Conservation (phyloP, 1,139 yeast genomes). For the Candida dubliniensis region DNA sequence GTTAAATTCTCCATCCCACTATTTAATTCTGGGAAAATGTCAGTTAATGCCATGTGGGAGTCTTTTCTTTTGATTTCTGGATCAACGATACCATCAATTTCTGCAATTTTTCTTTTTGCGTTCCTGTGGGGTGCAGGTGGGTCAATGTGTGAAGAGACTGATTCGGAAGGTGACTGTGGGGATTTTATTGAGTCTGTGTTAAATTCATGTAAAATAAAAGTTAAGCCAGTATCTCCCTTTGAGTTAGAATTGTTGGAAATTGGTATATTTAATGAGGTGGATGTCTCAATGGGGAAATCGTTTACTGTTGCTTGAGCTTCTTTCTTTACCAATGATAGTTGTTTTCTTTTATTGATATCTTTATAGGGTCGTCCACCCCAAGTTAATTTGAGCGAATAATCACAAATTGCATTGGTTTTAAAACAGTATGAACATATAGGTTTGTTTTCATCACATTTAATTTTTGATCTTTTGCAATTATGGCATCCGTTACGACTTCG, state of each 20-base stretch:
- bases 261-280: not conserved
- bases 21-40: slow-evolving; percentile 1
- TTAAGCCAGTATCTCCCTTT: not conserved
- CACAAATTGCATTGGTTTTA: slow-evolving; percentile 52
- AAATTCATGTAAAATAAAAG: slow-evolving; percentile 4
- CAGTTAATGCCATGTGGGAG: not conserved
- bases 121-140: slow-evolving; percentile 1
- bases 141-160: not conserved
- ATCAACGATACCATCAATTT: not conserved
- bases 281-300: not conserved
- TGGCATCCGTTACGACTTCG: slow-evolving; percentile 59
- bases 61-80: not conserved
- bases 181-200: slow-evolving; percentile 2
- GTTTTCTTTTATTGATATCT: slow-evolving; percentile 36
- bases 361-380: slow-evolving; percentile 80
- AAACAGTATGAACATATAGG: slow-evolving; percentile 66
- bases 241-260: not conserved
- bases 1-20: slow-evolving; percentile 30
- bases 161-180: slow-evolving; percentile 6
- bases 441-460: slow-evolving; percentile 70
- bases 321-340: slow-evolving; percentile 1
- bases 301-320: not conserved
- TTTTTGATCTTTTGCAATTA: slow-evolving; percentile 64
- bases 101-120: not conserved
- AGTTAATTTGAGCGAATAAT: slow-evolving; percentile 61